Percentiles rank a stretch among this genome's conserved stretches.
Evolutionary conservation across 2,329 filamentous ascomycete species (phyloP).

Genomic region (Podosphaera xanthii): DNA sequence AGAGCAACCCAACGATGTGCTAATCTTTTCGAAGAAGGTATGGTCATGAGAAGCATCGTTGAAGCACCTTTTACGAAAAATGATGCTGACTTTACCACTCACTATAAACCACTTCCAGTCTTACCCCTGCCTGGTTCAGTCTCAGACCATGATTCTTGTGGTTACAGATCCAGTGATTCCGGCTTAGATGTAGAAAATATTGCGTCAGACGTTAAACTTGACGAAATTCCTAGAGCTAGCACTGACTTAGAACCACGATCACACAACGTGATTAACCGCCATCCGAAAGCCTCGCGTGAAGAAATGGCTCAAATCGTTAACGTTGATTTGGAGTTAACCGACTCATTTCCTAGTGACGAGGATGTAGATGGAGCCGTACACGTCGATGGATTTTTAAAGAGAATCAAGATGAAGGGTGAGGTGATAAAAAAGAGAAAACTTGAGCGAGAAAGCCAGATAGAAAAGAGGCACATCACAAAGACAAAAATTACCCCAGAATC

Average conservation of each 20-base stretch:
- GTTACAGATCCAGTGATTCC: background rate
- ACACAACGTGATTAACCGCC: too few species aligned
- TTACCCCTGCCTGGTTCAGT: background rate
- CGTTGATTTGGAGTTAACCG: conserved; percentile 18
- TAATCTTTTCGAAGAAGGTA: conserved; percentile 48
- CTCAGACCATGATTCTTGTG: background rate
- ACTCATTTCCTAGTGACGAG: conserved; percentile 11
- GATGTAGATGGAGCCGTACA: conserved; percentile 41
- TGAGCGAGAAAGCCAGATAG: too few species aligned
- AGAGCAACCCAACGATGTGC: conserved; percentile 54
- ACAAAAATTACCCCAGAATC: too few species aligned
- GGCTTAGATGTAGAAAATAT: background rate
- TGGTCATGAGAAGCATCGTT: conserved; percentile 24
- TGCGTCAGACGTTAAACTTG: too few species aligned
- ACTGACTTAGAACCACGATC: too few species aligned
- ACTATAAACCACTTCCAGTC: conserved; percentile 9
- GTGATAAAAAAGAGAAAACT: background rate
- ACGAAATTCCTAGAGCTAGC: too few species aligned
- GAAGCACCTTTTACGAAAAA: conserved; percentile 6
- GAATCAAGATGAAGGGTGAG: conserved; percentile 19
- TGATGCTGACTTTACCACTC: conserved; percentile 3
- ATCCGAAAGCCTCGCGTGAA: too few species aligned
- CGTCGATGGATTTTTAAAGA: conserved; percentile 41
- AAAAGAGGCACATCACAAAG: too few species aligned
- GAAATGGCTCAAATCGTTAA: too few species aligned